phyloP scores from a whole-genome alignment of 805 yeast species.

The Jamesozyma hellenica region DNA sequence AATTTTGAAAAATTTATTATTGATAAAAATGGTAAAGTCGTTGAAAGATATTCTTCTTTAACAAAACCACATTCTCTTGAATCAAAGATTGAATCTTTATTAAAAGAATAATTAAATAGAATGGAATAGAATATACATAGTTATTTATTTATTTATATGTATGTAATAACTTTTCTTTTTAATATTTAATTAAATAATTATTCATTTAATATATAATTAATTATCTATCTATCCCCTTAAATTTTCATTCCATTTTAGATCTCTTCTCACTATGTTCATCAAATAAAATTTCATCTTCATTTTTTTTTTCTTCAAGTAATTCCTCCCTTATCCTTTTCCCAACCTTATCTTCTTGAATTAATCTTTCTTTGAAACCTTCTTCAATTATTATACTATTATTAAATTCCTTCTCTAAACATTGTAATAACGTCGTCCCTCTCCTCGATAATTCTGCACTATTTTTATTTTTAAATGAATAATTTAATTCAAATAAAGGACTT shows the following conservation, averaged over 20 bases:
- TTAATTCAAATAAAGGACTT: slow-evolving; percentile 73
- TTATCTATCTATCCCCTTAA: background rate
- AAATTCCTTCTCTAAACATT: slow-evolving; percentile 63
- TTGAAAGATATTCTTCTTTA: slow-evolving; percentile 53
- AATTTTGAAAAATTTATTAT: slow-evolving; percentile 67
- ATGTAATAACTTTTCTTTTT: too few relatives aligned
- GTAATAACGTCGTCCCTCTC: slow-evolving; percentile 69
- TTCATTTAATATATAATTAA: background rate
- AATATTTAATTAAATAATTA: too few relatives aligned
- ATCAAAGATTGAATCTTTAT: slow-evolving; percentile 46
- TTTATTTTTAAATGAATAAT: slow-evolving; percentile 77
- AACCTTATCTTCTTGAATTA: slow-evolving; percentile 22
- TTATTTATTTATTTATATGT: too few relatives aligned
- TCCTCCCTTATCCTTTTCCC: slow-evolving; percentile 21
- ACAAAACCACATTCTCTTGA: slow-evolving; percentile 58
- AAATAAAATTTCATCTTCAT: slow-evolving; percentile 5
- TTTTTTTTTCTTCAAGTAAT: slow-evolving; percentile 8
- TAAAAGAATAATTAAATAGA: slow-evolving; percentile 20
- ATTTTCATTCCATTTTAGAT: slow-evolving; percentile 1
- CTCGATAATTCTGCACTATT: slow-evolving; percentile 69
- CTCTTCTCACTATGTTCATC: slow-evolving; percentile 3
- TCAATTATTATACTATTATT: slow-evolving; percentile 31
- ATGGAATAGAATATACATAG: too few relatives aligned
- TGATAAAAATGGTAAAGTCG: slow-evolving; percentile 45
- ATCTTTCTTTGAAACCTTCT: slow-evolving; percentile 18